phyloP scores from a whole-genome alignment of 2,329 filamentous ascomycete species.

The Cryphonectria nitschkei region DNA sequence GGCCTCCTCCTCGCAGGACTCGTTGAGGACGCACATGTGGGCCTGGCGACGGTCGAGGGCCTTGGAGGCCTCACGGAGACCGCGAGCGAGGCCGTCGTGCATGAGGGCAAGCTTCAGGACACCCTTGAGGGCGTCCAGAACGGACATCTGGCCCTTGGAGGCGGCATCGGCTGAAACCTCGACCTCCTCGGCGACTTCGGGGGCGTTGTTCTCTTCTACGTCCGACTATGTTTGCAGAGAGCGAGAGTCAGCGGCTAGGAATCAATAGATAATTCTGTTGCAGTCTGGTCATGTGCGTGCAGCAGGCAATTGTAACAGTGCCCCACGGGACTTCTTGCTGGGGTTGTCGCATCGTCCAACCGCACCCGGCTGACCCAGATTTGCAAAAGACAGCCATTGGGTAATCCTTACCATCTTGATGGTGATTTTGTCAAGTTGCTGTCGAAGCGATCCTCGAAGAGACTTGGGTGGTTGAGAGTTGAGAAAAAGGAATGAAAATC shows the following conservation, averaged over 20 bases:
- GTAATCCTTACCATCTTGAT: constrained; percentile 62
- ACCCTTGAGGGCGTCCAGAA: constrained; percentile 98
- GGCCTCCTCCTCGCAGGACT: constrained; percentile 99
- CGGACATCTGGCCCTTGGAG: constrained; percentile 91
- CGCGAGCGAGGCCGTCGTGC: constrained; percentile 98
- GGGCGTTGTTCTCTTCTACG: constrained; percentile 98
- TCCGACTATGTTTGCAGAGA: constrained; percentile 74
- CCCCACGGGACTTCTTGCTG: constrained; percentile 13
- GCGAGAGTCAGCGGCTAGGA: constrained; percentile 33
- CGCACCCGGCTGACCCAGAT: neutral
- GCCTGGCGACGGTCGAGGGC: constrained; percentile 97
- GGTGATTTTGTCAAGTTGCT: constrained; percentile 51
- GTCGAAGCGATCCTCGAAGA: constrained; percentile 73
- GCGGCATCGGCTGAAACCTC: constrained; percentile 92
- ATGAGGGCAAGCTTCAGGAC: constrained; percentile 98
- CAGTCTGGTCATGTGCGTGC: constrained; percentile 22
- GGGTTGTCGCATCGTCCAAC: neutral
- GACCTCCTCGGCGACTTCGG: constrained; percentile 85
- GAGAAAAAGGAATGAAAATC: constrained; percentile 28
- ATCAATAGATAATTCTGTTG: constrained; percentile 26
- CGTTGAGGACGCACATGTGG: constrained; percentile 99
- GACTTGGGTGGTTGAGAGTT: constrained; percentile 38
- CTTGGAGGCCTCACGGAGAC: constrained; percentile 98
- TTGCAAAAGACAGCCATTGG: neutral
- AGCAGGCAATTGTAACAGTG: constrained; percentile 7